Conservation (phyloP, 2,329 filamentous ascomycete species). For the Pestalotiopsis sp. region DNA sequence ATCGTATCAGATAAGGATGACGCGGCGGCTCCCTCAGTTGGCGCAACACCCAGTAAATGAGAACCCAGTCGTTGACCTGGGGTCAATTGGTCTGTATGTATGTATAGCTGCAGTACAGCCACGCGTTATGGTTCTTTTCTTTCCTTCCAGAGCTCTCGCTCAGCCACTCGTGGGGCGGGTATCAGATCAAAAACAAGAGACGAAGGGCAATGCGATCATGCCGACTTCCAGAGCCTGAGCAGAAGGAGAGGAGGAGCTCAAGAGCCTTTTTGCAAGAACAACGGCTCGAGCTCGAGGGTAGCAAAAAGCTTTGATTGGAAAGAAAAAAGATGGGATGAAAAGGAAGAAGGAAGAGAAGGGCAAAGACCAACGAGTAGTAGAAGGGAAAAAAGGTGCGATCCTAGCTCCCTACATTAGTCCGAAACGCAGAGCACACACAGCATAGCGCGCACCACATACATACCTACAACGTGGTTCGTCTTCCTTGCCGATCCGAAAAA, state of each 20-base stretch:
- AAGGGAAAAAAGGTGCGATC: constrained; percentile 2
- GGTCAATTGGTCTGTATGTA: too few species aligned
- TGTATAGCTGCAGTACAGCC: background rate
- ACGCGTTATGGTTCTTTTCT: background rate
- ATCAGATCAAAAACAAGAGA: background rate
- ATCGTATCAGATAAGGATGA: background rate
- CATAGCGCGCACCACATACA: too few species aligned
- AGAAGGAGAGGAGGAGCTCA: background rate
- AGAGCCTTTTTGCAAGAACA: background rate
- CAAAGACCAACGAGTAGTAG: background rate
- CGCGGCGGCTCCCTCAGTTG: background rate
- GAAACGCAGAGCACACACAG: constrained; percentile 6
- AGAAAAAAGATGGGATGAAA: constrained; percentile 11
- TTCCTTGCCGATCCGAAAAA: background rate
- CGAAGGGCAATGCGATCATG: background rate
- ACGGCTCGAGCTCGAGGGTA: background rate
- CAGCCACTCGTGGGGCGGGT: too few species aligned
- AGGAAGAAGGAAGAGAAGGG: background rate
- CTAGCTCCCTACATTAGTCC: constrained; percentile 6
- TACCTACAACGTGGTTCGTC: background rate
- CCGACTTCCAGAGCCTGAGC: constrained; percentile 4
- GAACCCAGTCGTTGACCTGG: background rate
- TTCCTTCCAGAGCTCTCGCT: too few species aligned
- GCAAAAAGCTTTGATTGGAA: too few species aligned
- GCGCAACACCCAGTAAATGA: background rate